phyloP scores from a whole-genome alignment of 306 rosid species.

The Quercus glauca region DNA sequence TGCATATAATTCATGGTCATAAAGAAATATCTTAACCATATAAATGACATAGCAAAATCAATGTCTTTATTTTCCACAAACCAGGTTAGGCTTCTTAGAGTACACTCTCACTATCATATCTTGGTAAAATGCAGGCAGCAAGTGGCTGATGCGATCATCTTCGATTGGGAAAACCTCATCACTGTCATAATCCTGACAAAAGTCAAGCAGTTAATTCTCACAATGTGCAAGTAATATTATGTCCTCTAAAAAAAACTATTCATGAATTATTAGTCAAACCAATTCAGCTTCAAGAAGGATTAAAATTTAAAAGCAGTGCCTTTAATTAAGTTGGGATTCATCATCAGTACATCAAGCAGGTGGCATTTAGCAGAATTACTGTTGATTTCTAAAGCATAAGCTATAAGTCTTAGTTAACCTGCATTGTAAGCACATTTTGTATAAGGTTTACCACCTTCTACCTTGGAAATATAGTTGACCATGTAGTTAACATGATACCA shows the following conservation, averaged over 20 bases:
- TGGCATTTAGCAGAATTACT: neutral
- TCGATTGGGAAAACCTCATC: slow-evolving; percentile 49
- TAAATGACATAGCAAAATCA: neutral
- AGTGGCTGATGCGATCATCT: slow-evolving; percentile 69
- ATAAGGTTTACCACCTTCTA: no score
- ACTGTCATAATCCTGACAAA: slow-evolving; percentile 67
- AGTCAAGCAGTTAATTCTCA: slow-evolving; percentile 10
- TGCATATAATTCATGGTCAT: slow-evolving; percentile 9
- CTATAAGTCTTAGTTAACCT: neutral
- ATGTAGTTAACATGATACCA: neutral
- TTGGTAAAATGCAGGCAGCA: slow-evolving; percentile 70
- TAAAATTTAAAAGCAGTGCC: neutral
- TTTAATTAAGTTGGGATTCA: neutral
- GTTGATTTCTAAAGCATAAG: neutral
- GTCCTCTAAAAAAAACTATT: neutral
- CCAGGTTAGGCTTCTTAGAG: slow-evolving; percentile 80
- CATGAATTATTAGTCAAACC: neutral
- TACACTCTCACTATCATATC: slow-evolving; percentile 84
- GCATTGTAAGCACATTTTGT: neutral
- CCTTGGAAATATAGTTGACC: neutral
- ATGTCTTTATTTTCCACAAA: slow-evolving; percentile 27
- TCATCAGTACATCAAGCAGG: neutral
- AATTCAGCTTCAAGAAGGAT: neutral
- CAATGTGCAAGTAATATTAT: slow-evolving; percentile 1
- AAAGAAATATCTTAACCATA: neutral